Base-by-base conservation (phyloP, 1,284 basidiomycete genomes). In the Ceratobasidium sp. region DNA sequence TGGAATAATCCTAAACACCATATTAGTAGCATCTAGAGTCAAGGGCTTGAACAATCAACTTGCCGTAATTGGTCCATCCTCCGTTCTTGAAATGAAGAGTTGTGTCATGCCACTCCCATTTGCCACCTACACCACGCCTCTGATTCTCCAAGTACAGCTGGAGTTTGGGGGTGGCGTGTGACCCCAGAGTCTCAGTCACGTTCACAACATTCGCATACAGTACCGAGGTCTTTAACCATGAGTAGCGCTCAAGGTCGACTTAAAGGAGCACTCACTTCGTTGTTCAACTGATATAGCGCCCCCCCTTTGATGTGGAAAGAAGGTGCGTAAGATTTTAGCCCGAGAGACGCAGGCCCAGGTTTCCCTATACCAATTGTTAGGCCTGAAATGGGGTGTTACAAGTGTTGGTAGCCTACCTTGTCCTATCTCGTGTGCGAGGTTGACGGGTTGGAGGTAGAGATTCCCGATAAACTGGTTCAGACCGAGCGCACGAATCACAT, bases 91-190 rank as follows among this genome's bases (percentile, higher is more conserved):
- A 70, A 41, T 70, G 65, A 2, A 70, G 45, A 23, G 65, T 70
- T 21, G 65, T 70, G 53, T 70, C 65, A 26, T 70, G 65, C 65
- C 65, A 70, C 41, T 58, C 26, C 65, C 65, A 70, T 9, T 53
- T 36, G 5, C 65, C 65, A 28, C 65, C 65, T n/a, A 70, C 39
- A 36, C 65, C 65, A 21, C 65, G 65, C 23, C 23, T 53, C 52
- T 70, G 57, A 6, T 70, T 34, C 41, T 70, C 65, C 4, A 70
- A 53, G 41, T 58, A 70, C 34, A 70, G 43, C 26, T 70, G 65
- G 14, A 70, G 45, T 30, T 70, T 70, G 5, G 65, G 65, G 23
- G 58, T 43, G n/a, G 46, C 43, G 21, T 70, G 65, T 21, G 65
- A 70, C 41, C 65, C 65, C 2, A 34, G 14, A 5, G 43, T 58